Evolutionary conservation across 1,284 basidiomycete genomes (phyloP).

Genomic region (Trametes pubescens): DNA sequence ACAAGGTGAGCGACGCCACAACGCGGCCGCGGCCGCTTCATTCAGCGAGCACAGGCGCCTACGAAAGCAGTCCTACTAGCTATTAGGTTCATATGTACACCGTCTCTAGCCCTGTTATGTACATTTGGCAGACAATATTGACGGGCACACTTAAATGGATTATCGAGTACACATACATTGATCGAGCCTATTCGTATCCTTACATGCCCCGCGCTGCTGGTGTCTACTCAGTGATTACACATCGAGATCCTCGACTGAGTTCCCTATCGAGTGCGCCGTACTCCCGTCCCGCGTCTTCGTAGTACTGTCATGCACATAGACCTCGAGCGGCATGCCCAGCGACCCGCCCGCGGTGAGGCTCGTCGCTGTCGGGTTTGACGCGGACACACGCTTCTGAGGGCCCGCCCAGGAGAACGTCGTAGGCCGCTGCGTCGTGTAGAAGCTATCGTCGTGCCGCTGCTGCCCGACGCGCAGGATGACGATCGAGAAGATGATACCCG

Average conservation of each 20-base stretch:
- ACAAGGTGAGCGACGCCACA: slow-evolving; percentile 19
- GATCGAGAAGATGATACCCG: slow-evolving; percentile 23
- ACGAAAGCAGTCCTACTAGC: background rate
- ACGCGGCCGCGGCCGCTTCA: background rate
- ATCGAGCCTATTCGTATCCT: background rate
- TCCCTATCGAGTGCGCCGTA: background rate
- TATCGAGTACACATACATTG: too few species aligned
- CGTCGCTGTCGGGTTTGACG: background rate
- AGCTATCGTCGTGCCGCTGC: slow-evolving; percentile 10
- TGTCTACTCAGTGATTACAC: background rate
- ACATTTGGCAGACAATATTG: too few species aligned
- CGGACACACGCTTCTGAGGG: background rate
- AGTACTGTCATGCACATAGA: background rate
- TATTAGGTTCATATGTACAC: too few species aligned
- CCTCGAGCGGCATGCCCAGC: slow-evolving; percentile 4
- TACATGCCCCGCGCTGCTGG: slow-evolving; percentile 1
- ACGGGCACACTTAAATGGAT: too few species aligned
- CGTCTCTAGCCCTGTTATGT: too few species aligned
- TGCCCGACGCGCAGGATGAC: slow-evolving; percentile 25
- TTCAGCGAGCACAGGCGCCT: background rate
- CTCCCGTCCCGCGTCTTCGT: background rate
- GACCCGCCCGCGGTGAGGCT: background rate
- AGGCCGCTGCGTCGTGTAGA: slow-evolving; percentile 14
- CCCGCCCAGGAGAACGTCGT: slow-evolving; percentile 5
- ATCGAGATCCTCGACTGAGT: background rate